Evolutionary conservation across 345 rosid genomes (phyloP).

Genomic region (Gossypium arboreum): DNA sequence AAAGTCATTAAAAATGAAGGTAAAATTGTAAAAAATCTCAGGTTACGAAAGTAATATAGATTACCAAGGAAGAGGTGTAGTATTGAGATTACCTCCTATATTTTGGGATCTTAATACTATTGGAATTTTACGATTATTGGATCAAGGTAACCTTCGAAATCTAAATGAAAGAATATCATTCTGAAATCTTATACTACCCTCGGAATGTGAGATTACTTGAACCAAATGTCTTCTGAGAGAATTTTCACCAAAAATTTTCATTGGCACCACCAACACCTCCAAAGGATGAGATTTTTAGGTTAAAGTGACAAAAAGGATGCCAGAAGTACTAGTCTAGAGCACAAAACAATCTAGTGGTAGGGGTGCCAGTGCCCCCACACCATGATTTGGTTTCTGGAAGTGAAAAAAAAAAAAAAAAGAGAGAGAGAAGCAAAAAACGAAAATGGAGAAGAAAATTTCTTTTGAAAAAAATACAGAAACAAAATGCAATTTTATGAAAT

Average conservation of each 20-base stretch:
- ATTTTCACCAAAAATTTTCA: not conserved
- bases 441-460: not conserved
- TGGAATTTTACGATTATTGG: no score
- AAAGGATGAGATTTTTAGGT: not conserved
- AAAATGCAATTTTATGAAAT: not conserved
- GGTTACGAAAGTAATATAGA: no score
- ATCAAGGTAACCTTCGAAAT: no score
- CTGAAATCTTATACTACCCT: no score
- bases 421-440: not conserved
- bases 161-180: no score
- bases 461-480: not conserved
- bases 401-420: not conserved
- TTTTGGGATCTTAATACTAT: no score
- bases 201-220: no score
- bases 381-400: not conserved
- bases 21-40: no score
- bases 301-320: not conserved
- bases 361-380: not conserved
- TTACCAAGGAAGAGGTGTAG: no score
- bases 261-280: not conserved
- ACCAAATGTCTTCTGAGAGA: not conserved
- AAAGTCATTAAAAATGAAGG: no score
- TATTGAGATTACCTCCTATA: no score
- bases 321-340: not conserved
- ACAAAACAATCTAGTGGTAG: not conserved